phyloP scores from a whole-genome alignment of 2,329 filamentous ascomycete species.

The Chrysoporthe austroafricana region DNA sequence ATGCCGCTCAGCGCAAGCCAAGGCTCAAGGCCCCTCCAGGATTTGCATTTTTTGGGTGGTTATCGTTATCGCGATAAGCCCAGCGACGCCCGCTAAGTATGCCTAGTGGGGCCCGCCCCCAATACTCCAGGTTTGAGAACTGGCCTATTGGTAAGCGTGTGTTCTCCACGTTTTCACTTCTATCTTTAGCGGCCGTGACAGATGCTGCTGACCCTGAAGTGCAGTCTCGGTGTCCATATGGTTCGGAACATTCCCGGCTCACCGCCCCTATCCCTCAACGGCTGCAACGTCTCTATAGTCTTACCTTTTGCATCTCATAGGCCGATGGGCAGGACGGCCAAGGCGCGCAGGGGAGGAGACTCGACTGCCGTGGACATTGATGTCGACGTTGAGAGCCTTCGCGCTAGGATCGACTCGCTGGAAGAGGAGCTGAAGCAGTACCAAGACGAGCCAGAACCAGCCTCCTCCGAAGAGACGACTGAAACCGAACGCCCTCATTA shows the following conservation, averaged over 20 bases:
- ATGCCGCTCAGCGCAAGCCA: not conserved
- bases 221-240: not conserved
- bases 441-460: not conserved
- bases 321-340: not conserved
- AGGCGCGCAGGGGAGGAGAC: not conserved
- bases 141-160: slow-evolving; percentile 17
- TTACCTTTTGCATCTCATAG: not conserved
- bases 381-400: not conserved
- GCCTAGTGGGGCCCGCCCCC: not conserved
- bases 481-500: not conserved
- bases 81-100: too few species aligned
- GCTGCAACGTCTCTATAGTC: not conserved
- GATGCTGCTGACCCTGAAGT: not conserved
- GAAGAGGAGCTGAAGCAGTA: not conserved
- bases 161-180: not conserved
- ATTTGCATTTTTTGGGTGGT: not conserved
- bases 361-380: not conserved
- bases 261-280: too few species aligned
- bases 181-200: not conserved
- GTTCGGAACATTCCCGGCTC: not conserved
- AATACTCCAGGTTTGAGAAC: not conserved
- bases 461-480: not conserved
- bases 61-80: slow-evolving; percentile 8
- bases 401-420: not conserved
- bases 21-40: slow-evolving; percentile 4